Percentiles rank a stretch among this genome's conserved stretches.
Evolutionary conservation across 345 rosid species (phyloP).

Genomic region (Salix caprea): DNA sequence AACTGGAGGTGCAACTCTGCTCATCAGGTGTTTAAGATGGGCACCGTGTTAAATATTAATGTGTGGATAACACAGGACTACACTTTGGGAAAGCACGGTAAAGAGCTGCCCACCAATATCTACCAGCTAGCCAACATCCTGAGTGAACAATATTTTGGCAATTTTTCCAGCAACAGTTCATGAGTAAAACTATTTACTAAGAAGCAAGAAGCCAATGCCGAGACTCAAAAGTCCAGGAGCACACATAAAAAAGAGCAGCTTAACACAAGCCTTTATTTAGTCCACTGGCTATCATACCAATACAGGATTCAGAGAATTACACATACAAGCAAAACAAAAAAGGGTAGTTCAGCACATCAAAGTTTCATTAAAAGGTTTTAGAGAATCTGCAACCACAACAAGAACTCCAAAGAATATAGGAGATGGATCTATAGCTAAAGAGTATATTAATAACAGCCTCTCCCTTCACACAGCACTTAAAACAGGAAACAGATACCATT

Average conservation of each 20-base stretch:
- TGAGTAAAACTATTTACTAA: background rate
- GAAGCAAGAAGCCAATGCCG: background rate
- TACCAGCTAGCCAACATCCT: background rate
- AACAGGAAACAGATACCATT: slow-evolving; percentile 7
- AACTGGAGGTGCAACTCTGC: background rate
- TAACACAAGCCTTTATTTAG: background rate
- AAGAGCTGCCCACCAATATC: background rate
- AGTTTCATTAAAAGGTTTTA: background rate
- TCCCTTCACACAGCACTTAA: slow-evolving; percentile 19
- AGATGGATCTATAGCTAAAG: background rate
- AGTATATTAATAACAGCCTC: background rate
- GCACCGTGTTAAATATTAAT: background rate
- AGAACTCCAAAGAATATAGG: background rate
- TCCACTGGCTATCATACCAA: background rate
- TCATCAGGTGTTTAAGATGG: background rate
- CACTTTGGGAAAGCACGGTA: background rate
- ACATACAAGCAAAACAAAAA: background rate
- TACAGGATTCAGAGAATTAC: background rate
- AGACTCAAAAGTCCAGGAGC: background rate
- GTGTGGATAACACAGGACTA: background rate
- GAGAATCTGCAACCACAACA: slow-evolving; percentile 4
- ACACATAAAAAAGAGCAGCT: background rate
- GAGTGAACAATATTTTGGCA: background rate
- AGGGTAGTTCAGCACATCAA: background rate
- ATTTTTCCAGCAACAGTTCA: background rate